These are phyloP conservation scores for Ceratocystis alfenasii DNA, from an alignment of 2,329 filamentous ascomycete species.

Conservation along the genomic window DNA sequence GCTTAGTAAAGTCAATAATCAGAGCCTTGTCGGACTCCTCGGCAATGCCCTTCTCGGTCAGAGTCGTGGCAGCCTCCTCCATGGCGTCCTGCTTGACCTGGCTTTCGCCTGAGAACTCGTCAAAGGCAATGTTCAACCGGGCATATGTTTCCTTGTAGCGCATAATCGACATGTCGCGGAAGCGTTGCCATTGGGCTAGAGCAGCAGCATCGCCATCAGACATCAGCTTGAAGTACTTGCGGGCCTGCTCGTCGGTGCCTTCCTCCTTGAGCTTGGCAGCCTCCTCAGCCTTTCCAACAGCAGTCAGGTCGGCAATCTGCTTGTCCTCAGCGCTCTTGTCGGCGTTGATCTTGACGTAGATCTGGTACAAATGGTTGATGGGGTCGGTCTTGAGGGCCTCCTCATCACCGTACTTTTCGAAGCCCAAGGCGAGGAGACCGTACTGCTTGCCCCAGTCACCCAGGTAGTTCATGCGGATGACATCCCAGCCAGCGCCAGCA, in stretches of 20 bases:
- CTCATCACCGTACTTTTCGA: constrained; percentile 62
- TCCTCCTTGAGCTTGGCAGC: constrained; percentile 37
- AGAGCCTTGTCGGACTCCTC: constrained; percentile 61
- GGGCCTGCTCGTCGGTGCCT: constrained; percentile 61
- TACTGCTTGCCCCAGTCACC: constrained; percentile 76
- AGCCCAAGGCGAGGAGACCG: constrained; percentile 60
- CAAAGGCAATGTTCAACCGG: constrained; percentile 58
- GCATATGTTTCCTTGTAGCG: constrained; percentile 58
- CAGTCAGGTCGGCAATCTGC: constrained; percentile 45
- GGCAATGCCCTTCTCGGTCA: constrained; percentile 53
- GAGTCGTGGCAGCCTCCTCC: constrained; percentile 47
- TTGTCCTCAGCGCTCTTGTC: constrained; percentile 57
- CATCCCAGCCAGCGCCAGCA: constrained; percentile 59
- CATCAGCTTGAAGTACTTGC: constrained; percentile 59
- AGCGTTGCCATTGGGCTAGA: constrained; percentile 50
- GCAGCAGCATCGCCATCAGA: constrained; percentile 53
- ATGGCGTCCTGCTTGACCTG: constrained; percentile 57
- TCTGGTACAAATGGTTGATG: constrained; percentile 70
- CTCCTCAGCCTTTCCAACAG: constrained; percentile 31
- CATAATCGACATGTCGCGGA: constrained; percentile 55
- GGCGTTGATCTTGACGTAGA: constrained; percentile 67
- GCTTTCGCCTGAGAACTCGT: constrained; percentile 64
- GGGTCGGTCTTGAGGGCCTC: constrained; percentile 58
- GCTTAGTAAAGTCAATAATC: constrained; percentile 59
- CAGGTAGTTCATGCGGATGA: constrained; percentile 62